Base-by-base conservation (phyloP, 139 green algal genomes). In the Chlamydomonas eustigma region DNA sequence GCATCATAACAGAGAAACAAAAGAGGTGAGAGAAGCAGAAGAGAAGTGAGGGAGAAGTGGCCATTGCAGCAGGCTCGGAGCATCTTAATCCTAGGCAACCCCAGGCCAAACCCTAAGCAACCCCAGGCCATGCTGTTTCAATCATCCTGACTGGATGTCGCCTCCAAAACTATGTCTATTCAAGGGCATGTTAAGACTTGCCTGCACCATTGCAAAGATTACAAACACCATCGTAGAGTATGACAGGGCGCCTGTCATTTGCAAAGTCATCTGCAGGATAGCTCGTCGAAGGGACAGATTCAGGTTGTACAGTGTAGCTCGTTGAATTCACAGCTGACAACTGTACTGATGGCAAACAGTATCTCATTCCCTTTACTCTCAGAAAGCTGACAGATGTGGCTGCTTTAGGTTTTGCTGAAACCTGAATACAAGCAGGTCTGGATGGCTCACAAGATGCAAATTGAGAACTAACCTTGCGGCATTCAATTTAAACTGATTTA, bases 151-250 rank as follows among this genome's bases (percentile, higher is more conserved):
- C 44, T 18, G 18, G 44, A n/a, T n/a, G n/a, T n/a, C n/a, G n/a
- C n/a, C n/a, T n/a, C n/a, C n/a, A n/a, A n/a, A n/a, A n/a, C n/a
- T n/a, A n/a, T 58, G 44, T 12, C 44, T 58, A 58, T 18, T 18
- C 44, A 12, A 58, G 44, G 44, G 44, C 44, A 12, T 58, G 44
- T 58, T 58, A 18, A 18, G 44, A 58, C 12, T 50, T 37, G 18
- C 52, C 52, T 68, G 52, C 52, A 33, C 52, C 52, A 36, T 38
- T 58, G 52, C 75, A 94, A 74, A 96, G 64, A 73, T 93, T 94
- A 85, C 92, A 95, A 0, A 95, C 89, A 0, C 91, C 91, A 52
- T 95, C 92, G 36, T 89, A 97, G 0, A 97, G 85, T 2, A 97
- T 91, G 30, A 97, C 77, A 2, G 91, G 91, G 0, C 91, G 85